phyloP scores from a whole-genome alignment of 2,329 filamentous ascomycete species.

The Talaromyces sp. region DNA sequence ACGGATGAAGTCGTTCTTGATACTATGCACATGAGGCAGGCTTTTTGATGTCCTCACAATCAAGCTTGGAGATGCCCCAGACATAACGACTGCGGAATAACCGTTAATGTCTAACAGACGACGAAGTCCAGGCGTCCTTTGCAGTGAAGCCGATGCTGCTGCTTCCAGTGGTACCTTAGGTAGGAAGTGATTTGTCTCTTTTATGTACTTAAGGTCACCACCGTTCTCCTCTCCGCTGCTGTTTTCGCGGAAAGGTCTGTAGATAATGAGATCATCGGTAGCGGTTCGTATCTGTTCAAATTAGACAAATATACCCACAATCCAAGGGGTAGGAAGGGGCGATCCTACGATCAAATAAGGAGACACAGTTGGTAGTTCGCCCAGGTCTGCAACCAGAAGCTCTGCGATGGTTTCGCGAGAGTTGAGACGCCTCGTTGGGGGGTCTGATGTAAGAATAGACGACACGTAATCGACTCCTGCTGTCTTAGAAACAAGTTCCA shows the following conservation, averaged over 20 bases:
- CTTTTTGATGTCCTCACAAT: conserved; percentile 78
- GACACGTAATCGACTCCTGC: conserved; percentile 76
- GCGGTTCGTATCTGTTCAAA: conserved; percentile 65
- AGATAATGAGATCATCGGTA: conserved; percentile 79
- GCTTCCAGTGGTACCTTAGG: conserved; percentile 56
- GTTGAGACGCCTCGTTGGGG: conserved; percentile 64
- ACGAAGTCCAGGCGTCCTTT: conserved; percentile 44
- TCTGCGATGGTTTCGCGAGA: conserved; percentile 72
- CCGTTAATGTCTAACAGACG: conserved; percentile 57
- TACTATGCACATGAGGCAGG: conserved; percentile 66
- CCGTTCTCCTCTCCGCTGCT: conserved; percentile 17
- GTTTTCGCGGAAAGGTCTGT: conserved; percentile 66
- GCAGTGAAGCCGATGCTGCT: conserved; percentile 35
- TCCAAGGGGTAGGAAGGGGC: background rate
- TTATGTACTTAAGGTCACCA: conserved; percentile 65
- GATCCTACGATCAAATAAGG: conserved; percentile 75
- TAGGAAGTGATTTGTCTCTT: conserved; percentile 65
- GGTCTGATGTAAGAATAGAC: conserved; percentile 68
- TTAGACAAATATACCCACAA: background rate
- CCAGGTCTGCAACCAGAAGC: conserved; percentile 78
- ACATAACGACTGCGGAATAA: conserved; percentile 77
- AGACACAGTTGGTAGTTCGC: conserved; percentile 64
- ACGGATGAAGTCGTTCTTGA: conserved; percentile 65
- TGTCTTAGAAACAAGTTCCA: conserved; percentile 69
- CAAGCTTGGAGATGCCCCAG: conserved; percentile 75